These are phyloP conservation scores for Cyanodermella asteris DNA, from an alignment of 2,329 filamentous ascomycete species.

Conservation along the genomic window DNA sequence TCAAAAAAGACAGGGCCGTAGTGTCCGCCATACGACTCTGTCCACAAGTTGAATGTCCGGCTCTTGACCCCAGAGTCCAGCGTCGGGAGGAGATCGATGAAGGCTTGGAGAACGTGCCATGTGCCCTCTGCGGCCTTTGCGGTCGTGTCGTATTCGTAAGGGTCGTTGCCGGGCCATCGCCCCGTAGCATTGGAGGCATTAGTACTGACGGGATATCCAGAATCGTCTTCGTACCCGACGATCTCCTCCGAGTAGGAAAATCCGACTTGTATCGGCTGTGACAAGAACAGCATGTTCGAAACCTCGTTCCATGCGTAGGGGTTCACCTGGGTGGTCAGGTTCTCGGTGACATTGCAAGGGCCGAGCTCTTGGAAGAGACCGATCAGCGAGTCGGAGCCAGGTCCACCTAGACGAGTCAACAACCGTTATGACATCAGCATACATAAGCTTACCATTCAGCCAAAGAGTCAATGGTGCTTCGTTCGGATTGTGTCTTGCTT, in stretches of 20 bases:
- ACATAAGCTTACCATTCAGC: too few relatives aligned
- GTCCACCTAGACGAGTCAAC: too few relatives aligned
- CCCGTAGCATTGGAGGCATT: conserved; percentile 28
- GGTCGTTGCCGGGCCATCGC: too few relatives aligned
- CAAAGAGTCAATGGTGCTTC: conserved; percentile 28
- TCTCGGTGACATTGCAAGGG: conserved; percentile 18
- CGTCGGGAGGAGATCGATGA: conserved; percentile 26
- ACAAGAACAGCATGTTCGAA: conserved; percentile 17
- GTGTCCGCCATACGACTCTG: conserved; percentile 27
- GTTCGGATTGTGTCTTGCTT: conserved; percentile 24
- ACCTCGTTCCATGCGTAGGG: conserved; percentile 8
- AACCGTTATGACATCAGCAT: too few relatives aligned
- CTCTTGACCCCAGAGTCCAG: conserved; percentile 27
- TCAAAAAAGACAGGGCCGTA: conserved; percentile 33
- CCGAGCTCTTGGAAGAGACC: conserved; percentile 30
- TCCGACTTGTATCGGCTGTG: conserved; percentile 37
- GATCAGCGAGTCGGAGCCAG: conserved; percentile 31
- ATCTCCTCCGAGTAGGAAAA: conserved; percentile 26
- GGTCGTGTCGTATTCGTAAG: conserved; percentile 32
- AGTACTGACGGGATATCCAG: conserved; percentile 26
- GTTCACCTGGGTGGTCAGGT: conserved; percentile 12
- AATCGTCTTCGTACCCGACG: conserved; percentile 19
- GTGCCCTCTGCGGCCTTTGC: conserved; percentile 32
- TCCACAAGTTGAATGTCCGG: conserved; percentile 36
- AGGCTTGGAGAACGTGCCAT: conserved; percentile 34